Evolutionary conservation across 176 grass and related monocot species (phyloP).

Genomic region (Eleusine coracana): DNA sequence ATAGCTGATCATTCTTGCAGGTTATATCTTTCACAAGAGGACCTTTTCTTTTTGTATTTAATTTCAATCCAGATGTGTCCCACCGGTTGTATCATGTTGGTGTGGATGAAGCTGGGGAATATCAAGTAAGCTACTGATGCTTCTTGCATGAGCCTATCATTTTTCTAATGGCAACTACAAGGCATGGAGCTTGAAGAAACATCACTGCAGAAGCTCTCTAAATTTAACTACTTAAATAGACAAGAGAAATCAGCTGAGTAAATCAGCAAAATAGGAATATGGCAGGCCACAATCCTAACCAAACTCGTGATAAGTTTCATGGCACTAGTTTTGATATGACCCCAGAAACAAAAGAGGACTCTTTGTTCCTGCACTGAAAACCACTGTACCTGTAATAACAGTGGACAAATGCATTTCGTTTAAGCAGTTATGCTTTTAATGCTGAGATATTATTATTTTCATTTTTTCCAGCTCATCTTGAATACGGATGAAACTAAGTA

Average conservation of each 20-base stretch:
- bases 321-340: not conserved
- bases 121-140: slow-evolving; percentile 54
- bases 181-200: not conserved
- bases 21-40: slow-evolving; percentile 83
- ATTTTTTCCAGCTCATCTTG: slow-evolving; percentile 60
- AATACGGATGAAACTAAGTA: slow-evolving; percentile 91
- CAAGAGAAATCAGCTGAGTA: not conserved
- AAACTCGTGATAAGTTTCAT: not conserved
- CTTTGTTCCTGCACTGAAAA: not conserved
- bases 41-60: slow-evolving; percentile 78
- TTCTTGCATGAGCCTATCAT: slow-evolving; percentile 6
- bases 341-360: not conserved
- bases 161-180: slow-evolving; percentile 32
- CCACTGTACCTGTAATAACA: not conserved
- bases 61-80: slow-evolving; percentile 76
- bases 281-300: not conserved
- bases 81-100: slow-evolving; percentile 65
- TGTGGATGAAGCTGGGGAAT: slow-evolving; percentile 96
- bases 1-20: slow-evolving; percentile 39
- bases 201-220: not conserved
- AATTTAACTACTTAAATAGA: slow-evolving; percentile 10
- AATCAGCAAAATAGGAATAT: not conserved
- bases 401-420: not conserved
- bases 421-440: not conserved
- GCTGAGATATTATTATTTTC: not conserved